phyloP scores from a whole-genome alignment of 2,329 filamentous ascomycete genomes.

The Calycina marina region DNA sequence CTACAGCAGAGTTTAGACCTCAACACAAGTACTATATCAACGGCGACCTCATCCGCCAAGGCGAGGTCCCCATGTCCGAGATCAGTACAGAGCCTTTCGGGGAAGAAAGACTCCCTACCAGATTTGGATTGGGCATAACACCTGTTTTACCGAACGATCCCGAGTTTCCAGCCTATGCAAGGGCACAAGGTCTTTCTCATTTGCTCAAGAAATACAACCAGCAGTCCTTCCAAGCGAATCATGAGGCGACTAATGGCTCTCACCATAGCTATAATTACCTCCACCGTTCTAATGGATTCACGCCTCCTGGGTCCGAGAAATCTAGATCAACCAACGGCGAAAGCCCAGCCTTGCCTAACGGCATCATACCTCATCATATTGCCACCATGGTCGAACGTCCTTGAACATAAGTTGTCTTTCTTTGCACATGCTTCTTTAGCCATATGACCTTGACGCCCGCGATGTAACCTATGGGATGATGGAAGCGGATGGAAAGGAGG shows the following conservation, averaged over 20 bases:
- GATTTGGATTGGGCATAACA: conserved; percentile 29
- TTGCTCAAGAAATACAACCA: conserved; percentile 19
- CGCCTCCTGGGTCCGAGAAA: conserved; percentile 19
- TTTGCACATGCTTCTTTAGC: no score
- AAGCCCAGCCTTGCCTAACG: conserved; percentile 10
- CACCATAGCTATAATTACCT: not conserved
- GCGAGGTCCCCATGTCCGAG: conserved; percentile 27
- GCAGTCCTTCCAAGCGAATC: not conserved
- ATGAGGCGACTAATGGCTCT: not conserved
- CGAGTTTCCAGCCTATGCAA: conserved; percentile 38
- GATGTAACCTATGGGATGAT: no score
- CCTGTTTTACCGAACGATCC: conserved; percentile 40
- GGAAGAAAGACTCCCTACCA: conserved; percentile 35
- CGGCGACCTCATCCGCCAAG: conserved; percentile 37
- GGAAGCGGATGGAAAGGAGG: no score
- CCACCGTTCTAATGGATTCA: conserved; percentile 19
- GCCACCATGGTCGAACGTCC: no score
- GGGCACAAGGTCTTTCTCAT: conserved; percentile 42
- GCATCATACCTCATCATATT: no score
- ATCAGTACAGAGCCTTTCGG: conserved; percentile 33
- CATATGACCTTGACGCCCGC: no score
- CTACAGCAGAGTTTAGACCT: conserved; percentile 42
- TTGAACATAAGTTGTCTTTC: no score
- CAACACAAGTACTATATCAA: conserved; percentile 43
- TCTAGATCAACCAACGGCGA: conserved; percentile 20